phyloP scores from a whole-genome alignment of 1,284 basidiomycete genomes.

The Veloporphyrellus conicus region DNA sequence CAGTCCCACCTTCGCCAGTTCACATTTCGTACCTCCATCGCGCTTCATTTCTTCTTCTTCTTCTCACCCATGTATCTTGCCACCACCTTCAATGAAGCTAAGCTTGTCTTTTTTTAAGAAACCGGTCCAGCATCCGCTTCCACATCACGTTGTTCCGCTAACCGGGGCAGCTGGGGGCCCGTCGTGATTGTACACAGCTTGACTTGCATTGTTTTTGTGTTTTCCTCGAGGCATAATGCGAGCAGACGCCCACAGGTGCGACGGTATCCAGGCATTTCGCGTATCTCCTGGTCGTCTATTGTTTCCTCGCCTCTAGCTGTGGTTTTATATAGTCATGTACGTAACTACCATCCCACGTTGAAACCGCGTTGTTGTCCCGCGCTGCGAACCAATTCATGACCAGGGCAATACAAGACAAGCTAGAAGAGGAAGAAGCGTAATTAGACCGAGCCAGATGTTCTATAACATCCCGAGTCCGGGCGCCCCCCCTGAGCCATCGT shows the following conservation, averaged over 20 bases:
- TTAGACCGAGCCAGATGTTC: slow-evolving; percentile 1
- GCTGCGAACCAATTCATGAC: slow-evolving; percentile 6
- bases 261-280: too few relatives aligned
- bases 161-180: slow-evolving; percentile 15
- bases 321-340: slow-evolving; percentile 11
- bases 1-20: background rate
- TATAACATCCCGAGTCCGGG: slow-evolving; percentile 16
- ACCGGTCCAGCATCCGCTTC: slow-evolving; percentile 7
- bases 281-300: slow-evolving; percentile 2
- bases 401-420: slow-evolving; percentile 5
- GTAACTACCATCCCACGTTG: slow-evolving; percentile 29
- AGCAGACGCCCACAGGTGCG: slow-evolving; percentile 1
- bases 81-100: slow-evolving; percentile 1
- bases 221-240: slow-evolving; percentile 7
- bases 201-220: slow-evolving; percentile 21
- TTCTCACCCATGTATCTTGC: too few relatives aligned
- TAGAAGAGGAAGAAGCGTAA: slow-evolving; percentile 3
- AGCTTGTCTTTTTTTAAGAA: background rate
- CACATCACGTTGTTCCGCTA: slow-evolving; percentile 20
- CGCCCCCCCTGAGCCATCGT: slow-evolving; percentile 16
- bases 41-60: slow-evolving; percentile 3
- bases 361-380: slow-evolving; percentile 21
- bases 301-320: slow-evolving; percentile 2
- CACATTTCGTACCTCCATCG: background rate
- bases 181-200: slow-evolving; percentile 28